Base-by-base conservation (phyloP, 2,329 filamentous ascomycete species). In the Aspergillus ruber region DNA sequence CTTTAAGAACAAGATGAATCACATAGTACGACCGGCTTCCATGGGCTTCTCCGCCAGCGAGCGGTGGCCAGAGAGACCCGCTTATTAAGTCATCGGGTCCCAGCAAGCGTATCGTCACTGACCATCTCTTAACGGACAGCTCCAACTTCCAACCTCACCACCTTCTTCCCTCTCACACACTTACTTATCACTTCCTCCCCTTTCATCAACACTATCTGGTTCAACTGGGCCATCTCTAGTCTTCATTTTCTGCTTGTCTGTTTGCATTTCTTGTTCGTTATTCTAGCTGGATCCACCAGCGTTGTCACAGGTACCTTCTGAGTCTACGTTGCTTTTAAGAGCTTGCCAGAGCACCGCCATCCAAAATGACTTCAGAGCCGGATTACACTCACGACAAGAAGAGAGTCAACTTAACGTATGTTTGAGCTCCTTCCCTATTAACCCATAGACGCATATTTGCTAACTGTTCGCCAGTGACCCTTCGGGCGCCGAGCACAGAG, bases 401-500 rank as follows among this genome's bases (percentile, higher is more conserved):
- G 75, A 90, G 89, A 83, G 85, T 84, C 71, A 87, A 91, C 73
- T 70, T 91, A 72, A 80, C 82, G 88, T 91, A 81, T 68, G 86
- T 74, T 38, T 42, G 35, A 25, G 12, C 10, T 18, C 1, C 10
- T 35, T 17, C 13, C 9, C 33, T 35, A 33, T 6, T 13, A 35
- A 35, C 33, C 2, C 8, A 17, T 15, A 29, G 25, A 29, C 12
- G 13, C 13, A n/a, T 12, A 1, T 39, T 17, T 39, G 36, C 36
- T 39, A 39, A 39, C 9, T 12, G 36, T 12, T 36, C 18, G 9
- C 47, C 59, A 95, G 90, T 75, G 90, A 96, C 74, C 78, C 87
- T 68, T 95, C 90, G 52, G 90, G 90, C 69, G 85, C 87, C 55
- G 89, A 95, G 69, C 81, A 83, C 74, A 93, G 87, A 77, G 80